Evolutionary conservation across 257 asterid genomes (phyloP).

Genomic region (Dorcoceras hygrometricum): DNA sequence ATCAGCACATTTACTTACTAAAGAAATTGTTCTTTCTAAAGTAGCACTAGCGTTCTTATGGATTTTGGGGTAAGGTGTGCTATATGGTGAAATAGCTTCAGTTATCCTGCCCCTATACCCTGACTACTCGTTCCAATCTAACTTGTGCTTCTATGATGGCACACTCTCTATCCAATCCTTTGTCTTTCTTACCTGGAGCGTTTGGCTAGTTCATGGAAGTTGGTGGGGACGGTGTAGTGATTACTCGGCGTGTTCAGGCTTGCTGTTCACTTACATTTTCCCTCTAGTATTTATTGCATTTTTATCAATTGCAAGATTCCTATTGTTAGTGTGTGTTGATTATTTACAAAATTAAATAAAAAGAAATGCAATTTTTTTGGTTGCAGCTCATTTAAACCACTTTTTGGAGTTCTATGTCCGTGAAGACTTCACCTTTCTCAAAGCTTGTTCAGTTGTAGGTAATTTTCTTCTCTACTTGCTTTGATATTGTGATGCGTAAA

Average conservation of each 20-base stretch:
- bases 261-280: background rate
- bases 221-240: background rate
- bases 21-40: background rate
- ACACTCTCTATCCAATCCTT: background rate
- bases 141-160: background rate
- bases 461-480: constrained; percentile 32
- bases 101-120: background rate
- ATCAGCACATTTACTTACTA: background rate
- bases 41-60: background rate
- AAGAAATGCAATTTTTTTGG: constrained; percentile 15
- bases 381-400: constrained; percentile 97
- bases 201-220: background rate
- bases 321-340: constrained; percentile 3
- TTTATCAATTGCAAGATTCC: background rate
- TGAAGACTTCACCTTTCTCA: constrained; percentile 49
- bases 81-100: background rate
- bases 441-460: constrained; percentile 78
- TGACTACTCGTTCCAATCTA: background rate
- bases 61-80: background rate
- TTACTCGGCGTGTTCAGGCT: constrained; percentile 5
- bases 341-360: constrained; percentile 16
- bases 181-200: background rate
- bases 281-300: background rate
- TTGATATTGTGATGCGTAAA: background rate
- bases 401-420: constrained; percentile 65